Evolutionary conservation across 805 yeast genomes (phyloP), one percentile per base, ranked within the genome.

Genomic region (Saccharomycopsis lassenensis): DNA sequence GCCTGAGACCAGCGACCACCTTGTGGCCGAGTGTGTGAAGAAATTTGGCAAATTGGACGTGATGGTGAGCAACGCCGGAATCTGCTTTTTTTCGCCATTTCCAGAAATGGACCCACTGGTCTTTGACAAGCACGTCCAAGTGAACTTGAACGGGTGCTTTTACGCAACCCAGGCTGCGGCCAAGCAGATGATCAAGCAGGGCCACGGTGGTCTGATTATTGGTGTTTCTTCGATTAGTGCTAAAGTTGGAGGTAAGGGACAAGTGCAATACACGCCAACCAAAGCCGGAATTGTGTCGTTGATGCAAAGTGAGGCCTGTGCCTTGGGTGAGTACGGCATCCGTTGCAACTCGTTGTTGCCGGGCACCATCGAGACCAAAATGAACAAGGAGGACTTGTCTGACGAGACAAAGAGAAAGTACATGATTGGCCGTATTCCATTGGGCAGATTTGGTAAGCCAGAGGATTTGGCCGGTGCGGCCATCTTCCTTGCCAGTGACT

Each of bases 151-250:
- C 34, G 71, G 72, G 18, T 58, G 62, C 16, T 66, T 56, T 43
- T 65, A 54, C 41, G 56, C 64, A n/a, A 59, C 64, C 5, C 69
- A 65, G 38, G 69, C 69, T 3, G 70, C 66, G 5, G 69, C 67
- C 4, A 50, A 50, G 29, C 69, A 63, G 45, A 58, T 66, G 66
- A 55, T 54, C 35, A 46, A 48, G 18, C 70, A 65, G 40, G 68
- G 69, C 4, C 58, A 57, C 31, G 69, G 70, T 19, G 72, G 72
- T 1, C 61, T 66, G 10, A 63, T 66, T 37, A 65, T 66, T 26
- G 69, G 66, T 7, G 49, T 64, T 27, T 54, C 62, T 17, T 55
- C 62, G 31, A 62, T 65, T 38, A 56, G 63, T 40, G 68, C 69
- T 1, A 48, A 63, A 7, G 69, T 63, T 5, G 70, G 69, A 14